These are phyloP conservation scores for Plasmopara viticola DNA, from an alignment of 352 stramenopile genomes.

Conservation along the genomic window DNA sequence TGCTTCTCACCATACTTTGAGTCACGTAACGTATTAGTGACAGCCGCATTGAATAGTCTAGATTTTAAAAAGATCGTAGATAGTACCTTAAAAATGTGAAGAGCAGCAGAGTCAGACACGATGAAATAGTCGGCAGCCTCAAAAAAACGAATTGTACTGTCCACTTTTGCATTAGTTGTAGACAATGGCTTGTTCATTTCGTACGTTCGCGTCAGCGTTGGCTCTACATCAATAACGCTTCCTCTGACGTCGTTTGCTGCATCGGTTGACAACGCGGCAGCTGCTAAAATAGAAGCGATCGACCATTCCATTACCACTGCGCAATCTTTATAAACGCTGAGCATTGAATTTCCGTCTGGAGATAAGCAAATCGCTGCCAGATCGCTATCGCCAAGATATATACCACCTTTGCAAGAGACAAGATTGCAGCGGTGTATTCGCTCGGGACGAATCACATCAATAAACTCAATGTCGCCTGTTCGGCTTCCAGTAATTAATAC, in stretches of 20 bases:
- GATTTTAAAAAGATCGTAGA: no score
- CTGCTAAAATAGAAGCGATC: constrained; percentile 22
- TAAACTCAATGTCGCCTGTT: constrained; percentile 29
- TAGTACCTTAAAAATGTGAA: constrained; percentile 36
- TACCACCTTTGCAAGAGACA: constrained; percentile 13
- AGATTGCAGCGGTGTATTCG: constrained; percentile 30
- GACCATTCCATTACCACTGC: constrained; percentile 31
- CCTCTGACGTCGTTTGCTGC: constrained; percentile 22
- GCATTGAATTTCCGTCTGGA: constrained; percentile 26
- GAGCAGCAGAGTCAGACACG: constrained; percentile 22
- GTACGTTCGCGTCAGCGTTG: constrained; percentile 22
- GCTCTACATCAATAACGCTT: constrained; percentile 26
- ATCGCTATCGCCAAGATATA: constrained; percentile 4
- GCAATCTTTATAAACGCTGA: constrained; percentile 25
- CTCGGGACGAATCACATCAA: constrained; percentile 23
- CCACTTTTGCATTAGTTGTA: constrained; percentile 5
- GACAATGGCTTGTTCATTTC: constrained; percentile 17
- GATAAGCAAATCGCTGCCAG: constrained; percentile 30
- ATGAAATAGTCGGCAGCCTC: constrained; percentile 25
- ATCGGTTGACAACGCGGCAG: constrained; percentile 12
- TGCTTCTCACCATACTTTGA: constrained; percentile 20
- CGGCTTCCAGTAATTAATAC: constrained; percentile 25
- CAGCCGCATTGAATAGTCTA: no score
- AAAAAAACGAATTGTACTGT: constrained; percentile 32
- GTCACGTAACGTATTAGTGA: constrained; percentile 6